A percentile compares a stretch with the other conserved stretches of the same genome.
Conservation (phyloP, 2,329 filamentous ascomycete species). For the Ophiostoma novo-ulmi region DNA sequence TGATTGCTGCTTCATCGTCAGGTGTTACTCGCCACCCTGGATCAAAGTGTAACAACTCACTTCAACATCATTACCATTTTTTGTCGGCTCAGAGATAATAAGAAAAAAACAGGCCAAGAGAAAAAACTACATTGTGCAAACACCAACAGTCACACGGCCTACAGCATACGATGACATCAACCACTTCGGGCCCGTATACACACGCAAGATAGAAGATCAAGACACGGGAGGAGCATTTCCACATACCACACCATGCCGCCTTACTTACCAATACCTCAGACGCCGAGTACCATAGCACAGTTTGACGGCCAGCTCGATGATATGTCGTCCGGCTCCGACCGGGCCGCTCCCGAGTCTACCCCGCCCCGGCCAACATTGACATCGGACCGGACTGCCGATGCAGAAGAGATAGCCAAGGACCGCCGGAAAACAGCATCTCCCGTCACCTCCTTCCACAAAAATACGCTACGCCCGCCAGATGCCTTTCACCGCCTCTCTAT, state of each 20-base stretch:
- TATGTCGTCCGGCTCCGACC: slow-evolving; percentile 15
- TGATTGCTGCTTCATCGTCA: not conserved
- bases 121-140: not conserved
- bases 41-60: not conserved
- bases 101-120: not conserved
- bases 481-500: slow-evolving; percentile 39
- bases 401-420: slow-evolving; percentile 15
- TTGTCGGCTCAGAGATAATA: not conserved
- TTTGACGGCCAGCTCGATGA: slow-evolving; percentile 29
- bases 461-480: slow-evolving; percentile 28
- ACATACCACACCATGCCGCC: slow-evolving; percentile 27
- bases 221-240: not conserved
- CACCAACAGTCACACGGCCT: not conserved
- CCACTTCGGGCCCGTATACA: not conserved
- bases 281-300: slow-evolving; percentile 27
- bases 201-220: not conserved
- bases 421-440: slow-evolving; percentile 20
- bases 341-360: not conserved
- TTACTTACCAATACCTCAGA: slow-evolving; percentile 30
- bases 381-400: not conserved
- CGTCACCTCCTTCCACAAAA: not conserved
- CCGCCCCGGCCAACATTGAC: not conserved
- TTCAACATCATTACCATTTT: not conserved
- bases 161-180: not conserved
- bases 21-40: not conserved